Conservation (phyloP, 495 filamentous ascomycete species). For the Glarea lozoyensis region DNA sequence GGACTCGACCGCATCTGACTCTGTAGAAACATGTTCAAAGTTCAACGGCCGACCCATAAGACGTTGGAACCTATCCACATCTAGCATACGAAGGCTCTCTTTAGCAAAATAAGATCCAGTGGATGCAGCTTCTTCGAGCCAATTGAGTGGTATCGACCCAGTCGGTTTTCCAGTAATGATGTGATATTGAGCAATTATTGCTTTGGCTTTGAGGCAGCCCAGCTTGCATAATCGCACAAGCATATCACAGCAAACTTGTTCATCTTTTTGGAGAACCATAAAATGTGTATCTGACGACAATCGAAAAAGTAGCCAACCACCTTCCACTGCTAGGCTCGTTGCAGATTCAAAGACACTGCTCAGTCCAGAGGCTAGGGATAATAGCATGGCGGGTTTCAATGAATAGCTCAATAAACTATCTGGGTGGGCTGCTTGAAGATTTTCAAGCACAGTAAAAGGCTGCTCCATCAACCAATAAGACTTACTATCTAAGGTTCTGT, state of each 20-base stretch:
- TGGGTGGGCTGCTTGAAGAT: too few relatives aligned
- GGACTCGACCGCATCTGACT: background rate
- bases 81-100: background rate
- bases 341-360: background rate
- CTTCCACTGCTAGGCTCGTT: background rate
- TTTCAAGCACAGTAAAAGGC: too few relatives aligned
- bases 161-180: background rate
- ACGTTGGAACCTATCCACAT: background rate
- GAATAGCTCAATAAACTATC: too few relatives aligned
- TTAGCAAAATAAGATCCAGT: background rate
- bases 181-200: background rate
- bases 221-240: background rate
- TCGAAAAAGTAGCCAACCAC: background rate
- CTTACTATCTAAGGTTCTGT: too few relatives aligned
- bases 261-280: background rate
- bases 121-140: background rate
- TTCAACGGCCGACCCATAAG: background rate
- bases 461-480: background rate
- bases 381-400: background rate
- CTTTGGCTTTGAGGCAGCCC: background rate
- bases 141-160: background rate
- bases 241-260: background rate
- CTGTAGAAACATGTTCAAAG: background rate
- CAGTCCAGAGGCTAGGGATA: background rate
- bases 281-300: background rate